Evolutionary conservation across 202 grass and related monocot genomes (phyloP).

Genomic region (Musa balbisiana): DNA sequence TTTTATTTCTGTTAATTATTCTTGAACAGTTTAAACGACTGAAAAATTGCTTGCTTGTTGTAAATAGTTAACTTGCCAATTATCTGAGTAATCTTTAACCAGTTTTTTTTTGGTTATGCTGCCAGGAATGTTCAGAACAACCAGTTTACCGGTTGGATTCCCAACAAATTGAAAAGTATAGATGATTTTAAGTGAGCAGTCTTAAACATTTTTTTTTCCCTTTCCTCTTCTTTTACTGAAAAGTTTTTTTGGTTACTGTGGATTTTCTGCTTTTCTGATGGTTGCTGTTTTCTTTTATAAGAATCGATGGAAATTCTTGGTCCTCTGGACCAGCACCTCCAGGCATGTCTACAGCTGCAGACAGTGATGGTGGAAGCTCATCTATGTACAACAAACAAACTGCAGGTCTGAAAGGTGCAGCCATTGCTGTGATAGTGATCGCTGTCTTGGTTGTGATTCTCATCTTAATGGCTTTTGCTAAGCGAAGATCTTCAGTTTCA

Average conservation of each 20-base stretch:
- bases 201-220: background rate
- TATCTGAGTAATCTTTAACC: background rate
- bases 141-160: constrained; percentile 81
- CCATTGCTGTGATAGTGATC: constrained; percentile 49
- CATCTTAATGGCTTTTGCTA: constrained; percentile 55
- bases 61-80: background rate
- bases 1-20: background rate
- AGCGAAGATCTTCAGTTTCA: constrained; percentile 39
- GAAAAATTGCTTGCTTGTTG: too few relatives aligned
- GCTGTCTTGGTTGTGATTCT: constrained; percentile 55
- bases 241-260: background rate
- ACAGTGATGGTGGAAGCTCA: background rate
- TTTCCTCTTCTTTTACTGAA: background rate
- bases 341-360: constrained; percentile 48
- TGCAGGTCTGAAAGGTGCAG: constrained; percentile 42
- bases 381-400: background rate
- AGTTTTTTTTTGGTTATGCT: constrained; percentile 21
- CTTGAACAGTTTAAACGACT: background rate
- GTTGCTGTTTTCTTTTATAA: constrained; percentile 29
- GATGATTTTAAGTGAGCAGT: constrained; percentile 65
- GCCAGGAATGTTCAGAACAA: constrained; percentile 89
- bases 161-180: constrained; percentile 57
- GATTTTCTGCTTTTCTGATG: constrained; percentile 9
- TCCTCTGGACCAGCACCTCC: constrained; percentile 61
- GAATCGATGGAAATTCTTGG: constrained; percentile 79